These are phyloP conservation scores for Penicillium verrucosum DNA, from an alignment of 2,329 filamentous ascomycete species.

Conservation along the genomic window DNA sequence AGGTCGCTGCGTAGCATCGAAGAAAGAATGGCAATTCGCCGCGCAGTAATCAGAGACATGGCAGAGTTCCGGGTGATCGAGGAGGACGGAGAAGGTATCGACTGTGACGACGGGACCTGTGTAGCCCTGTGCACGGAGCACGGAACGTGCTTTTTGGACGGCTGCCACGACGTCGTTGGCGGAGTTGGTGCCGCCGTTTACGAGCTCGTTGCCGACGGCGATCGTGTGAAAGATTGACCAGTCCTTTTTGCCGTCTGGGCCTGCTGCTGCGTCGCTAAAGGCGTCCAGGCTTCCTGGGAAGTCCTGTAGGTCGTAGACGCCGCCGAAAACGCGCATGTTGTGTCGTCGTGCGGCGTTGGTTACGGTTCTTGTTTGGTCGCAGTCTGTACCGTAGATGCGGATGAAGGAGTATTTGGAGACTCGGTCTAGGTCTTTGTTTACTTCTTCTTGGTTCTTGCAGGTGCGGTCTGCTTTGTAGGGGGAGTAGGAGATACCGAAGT, in stretches of 20 bases:
- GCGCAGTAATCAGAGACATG: slow-evolving; percentile 72
- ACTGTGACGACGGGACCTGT: slow-evolving; percentile 72
- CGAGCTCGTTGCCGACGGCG: slow-evolving; percentile 75
- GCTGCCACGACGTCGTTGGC: slow-evolving; percentile 55
- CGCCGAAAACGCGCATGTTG: slow-evolving; percentile 69
- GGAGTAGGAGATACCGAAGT: slow-evolving; percentile 56
- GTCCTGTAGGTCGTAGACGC: slow-evolving; percentile 63
- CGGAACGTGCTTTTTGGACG: slow-evolving; percentile 55
- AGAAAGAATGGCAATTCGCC: slow-evolving; percentile 81
- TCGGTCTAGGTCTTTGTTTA: slow-evolving; percentile 62
- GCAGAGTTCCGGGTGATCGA: slow-evolving; percentile 67
- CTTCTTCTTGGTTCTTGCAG: slow-evolving; percentile 65
- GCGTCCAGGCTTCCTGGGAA: slow-evolving; percentile 57
- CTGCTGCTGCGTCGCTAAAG: slow-evolving; percentile 58
- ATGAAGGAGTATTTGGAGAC: slow-evolving; percentile 61
- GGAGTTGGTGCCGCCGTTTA: slow-evolving; percentile 61
- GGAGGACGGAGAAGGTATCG: slow-evolving; percentile 71
- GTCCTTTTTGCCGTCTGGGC: slow-evolving; percentile 42
- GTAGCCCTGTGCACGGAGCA: slow-evolving; percentile 63
- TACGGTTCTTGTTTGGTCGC: slow-evolving; percentile 65
- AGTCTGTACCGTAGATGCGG: slow-evolving; percentile 78
- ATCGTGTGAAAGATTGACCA: slow-evolving; percentile 70
- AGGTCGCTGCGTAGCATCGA: slow-evolving; percentile 62
- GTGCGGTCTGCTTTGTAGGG: slow-evolving; percentile 55
- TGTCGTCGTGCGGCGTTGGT: slow-evolving; percentile 61